Evolutionary conservation across 176 grass and related monocot species (phyloP).

Genomic region (maize (Zea mays)): Zm-B73-REFERENCE-NAM-5.0 NC_050096.1:260245001-260245500

Average conservation of each 20-base stretch:
- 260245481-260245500: neutral
- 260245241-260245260: conserved; percentile 12
- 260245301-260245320: conserved; percentile 46
- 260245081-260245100: conserved; percentile 77
- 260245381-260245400: neutral
- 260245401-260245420: neutral
- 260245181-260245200: too few relatives aligned
- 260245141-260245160: conserved; percentile 54
- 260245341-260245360: conserved; percentile 59
- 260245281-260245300: conserved; percentile 46
- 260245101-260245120: conserved; percentile 59
- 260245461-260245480: neutral
- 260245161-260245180: neutral
- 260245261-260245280: neutral
- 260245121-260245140: conserved; percentile 51
- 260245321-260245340: conserved; percentile 71
- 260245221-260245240: neutral
- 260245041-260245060: conserved; percentile 61
- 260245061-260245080: conserved; percentile 60
- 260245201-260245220: neutral
- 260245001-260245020: neutral
- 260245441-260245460: neutral
- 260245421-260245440: neutral
- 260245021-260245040: conserved; percentile 70
- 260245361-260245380: conserved; percentile 42